Conservation (phyloP, 305 asterid genomes). For the Striga hermonthica region DNA sequence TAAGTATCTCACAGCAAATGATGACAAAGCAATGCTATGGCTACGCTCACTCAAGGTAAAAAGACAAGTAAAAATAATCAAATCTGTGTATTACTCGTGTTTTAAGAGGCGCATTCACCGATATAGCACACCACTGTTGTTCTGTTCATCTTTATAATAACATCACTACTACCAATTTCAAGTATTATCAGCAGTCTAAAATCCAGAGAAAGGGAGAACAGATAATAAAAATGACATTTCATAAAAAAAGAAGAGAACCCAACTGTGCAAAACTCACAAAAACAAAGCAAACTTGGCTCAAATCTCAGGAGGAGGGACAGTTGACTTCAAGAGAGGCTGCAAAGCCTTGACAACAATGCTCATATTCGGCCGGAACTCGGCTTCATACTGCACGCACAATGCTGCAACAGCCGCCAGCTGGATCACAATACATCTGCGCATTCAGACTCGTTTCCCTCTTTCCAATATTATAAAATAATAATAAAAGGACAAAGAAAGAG, state of each 20-base stretch:
- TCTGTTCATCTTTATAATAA: too few relatives aligned
- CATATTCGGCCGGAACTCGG: constrained; percentile 63
- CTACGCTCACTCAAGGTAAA: too few relatives aligned
- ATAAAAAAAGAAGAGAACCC: constrained; percentile 24
- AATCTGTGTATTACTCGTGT: too few relatives aligned
- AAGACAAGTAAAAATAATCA: too few relatives aligned
- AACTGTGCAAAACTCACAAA: constrained; percentile 32
- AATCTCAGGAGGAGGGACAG: constrained; percentile 40
- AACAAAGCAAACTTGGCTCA: constrained; percentile 25
- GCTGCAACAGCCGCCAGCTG: constrained; percentile 85
- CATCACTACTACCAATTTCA: not conserved
- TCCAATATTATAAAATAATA: not conserved
- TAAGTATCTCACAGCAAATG: too few relatives aligned
- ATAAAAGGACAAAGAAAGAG: not conserved
- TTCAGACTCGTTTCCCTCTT: not conserved
- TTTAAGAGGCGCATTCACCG: too few relatives aligned
- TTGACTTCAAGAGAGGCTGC: constrained; percentile 59
- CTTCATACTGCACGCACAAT: constrained; percentile 68
- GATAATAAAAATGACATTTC: not conserved
- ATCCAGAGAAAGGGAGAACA: constrained; percentile 22
- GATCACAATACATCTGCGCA: constrained; percentile 20
- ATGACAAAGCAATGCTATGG: too few relatives aligned
- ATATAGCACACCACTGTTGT: too few relatives aligned
- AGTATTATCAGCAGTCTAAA: constrained; percentile 6
- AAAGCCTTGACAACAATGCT: constrained; percentile 44